Evolutionary conservation across 116 monocot genomes (phyloP).

Genomic region (Posidonia oceanica): DNA sequence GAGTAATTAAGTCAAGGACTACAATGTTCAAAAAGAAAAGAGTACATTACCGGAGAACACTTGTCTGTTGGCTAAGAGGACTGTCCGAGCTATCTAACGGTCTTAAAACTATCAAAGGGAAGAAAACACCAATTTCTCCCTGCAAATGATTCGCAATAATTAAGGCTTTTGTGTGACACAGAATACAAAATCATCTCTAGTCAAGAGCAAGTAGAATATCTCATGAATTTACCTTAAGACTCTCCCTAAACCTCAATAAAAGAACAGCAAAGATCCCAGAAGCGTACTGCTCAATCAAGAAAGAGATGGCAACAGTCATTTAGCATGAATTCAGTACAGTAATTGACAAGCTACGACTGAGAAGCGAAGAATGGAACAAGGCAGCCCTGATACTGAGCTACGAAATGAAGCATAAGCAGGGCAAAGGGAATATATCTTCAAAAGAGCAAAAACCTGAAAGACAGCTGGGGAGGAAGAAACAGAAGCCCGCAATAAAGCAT

Average conservation of each 20-base stretch:
- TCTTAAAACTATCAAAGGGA: slow-evolving; percentile 87
- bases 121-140: slow-evolving; percentile 97
- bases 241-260: slow-evolving; percentile 88
- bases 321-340: neutral
- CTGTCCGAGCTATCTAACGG: slow-evolving; percentile 71
- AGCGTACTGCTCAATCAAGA: slow-evolving; percentile 51
- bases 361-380: neutral
- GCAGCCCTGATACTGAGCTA: neutral
- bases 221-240: slow-evolving; percentile 64
- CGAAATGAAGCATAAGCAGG: neutral
- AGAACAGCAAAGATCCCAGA: slow-evolving; percentile 85
- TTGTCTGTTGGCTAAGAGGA: slow-evolving; percentile 53
- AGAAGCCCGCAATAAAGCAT: slow-evolving; percentile 83
- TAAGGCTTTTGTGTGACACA: neutral
- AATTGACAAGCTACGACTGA: too few species aligned
- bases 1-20: neutral
- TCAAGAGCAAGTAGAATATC: neutral
- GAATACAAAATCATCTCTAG: neutral
- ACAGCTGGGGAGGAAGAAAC: slow-evolving; percentile 78
- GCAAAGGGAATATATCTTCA: neutral
- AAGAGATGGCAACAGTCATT: neutral
- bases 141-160: slow-evolving; percentile 21
- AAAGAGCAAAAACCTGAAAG: slow-evolving; percentile 55
- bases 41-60: slow-evolving; percentile 63
- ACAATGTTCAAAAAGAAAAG: neutral